Evolutionary conservation across 1,284 basidiomycete species (phyloP).

Genomic region (Puccinia polysora): DNA sequence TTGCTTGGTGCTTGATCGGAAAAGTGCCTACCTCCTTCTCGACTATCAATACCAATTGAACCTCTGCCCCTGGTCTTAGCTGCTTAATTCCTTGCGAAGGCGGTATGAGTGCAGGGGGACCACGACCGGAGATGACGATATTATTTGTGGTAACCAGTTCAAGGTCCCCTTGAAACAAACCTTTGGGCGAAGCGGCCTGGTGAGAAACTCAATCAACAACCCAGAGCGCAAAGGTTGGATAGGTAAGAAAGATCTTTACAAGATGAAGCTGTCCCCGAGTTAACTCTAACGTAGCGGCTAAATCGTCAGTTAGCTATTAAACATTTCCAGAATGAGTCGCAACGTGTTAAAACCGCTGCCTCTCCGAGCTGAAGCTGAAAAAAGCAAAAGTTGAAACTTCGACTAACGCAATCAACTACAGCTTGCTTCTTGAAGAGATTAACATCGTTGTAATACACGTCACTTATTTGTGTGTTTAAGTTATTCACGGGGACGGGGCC

Average conservation of each 20-base stretch:
- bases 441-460: constrained; percentile 35
- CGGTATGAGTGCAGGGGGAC: constrained; percentile 14
- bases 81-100: constrained; percentile 9
- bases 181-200: constrained; percentile 79
- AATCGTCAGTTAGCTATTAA: constrained; percentile 72
- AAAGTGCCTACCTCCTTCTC: constrained; percentile 73
- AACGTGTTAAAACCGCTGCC: neutral
- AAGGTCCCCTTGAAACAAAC: constrained; percentile 69
- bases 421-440: constrained; percentile 25
- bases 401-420: constrained; percentile 32
- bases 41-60: constrained; percentile 77
- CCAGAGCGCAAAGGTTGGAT: neutral
- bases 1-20: neutral
- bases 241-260: constrained; percentile 55
- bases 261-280: constrained; percentile 72
- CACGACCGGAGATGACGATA: constrained; percentile 55
- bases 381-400: neutral
- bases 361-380: too few relatives aligned
- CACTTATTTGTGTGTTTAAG: too few relatives aligned
- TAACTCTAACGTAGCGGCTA: constrained; percentile 72
- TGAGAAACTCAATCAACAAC: neutral
- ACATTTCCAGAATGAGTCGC: constrained; percentile 57
- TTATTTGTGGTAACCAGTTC: constrained; percentile 61
- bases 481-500: too few relatives aligned
- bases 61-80: constrained; percentile 58